Conservation (phyloP, 2,329 filamentous ascomycete genomes). For the Sclerotinia minor region DNA sequence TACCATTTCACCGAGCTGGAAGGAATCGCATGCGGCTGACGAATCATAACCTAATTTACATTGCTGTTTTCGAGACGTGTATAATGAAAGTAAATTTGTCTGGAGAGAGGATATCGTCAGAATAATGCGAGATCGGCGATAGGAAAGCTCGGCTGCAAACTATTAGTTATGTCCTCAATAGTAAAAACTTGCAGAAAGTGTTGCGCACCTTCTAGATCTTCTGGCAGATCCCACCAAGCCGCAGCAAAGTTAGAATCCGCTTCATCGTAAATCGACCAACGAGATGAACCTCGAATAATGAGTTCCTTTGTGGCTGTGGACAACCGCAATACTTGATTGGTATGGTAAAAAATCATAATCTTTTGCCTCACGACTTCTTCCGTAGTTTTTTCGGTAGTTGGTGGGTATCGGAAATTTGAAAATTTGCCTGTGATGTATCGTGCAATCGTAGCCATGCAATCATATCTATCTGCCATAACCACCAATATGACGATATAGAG, state of each 20-base stretch:
- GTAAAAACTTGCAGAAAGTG: background rate
- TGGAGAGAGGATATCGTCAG: slow-evolving; percentile 70
- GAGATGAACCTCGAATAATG: slow-evolving; percentile 63
- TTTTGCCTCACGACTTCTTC: slow-evolving; percentile 71
- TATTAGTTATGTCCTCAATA: slow-evolving; percentile 24
- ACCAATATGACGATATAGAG: slow-evolving; percentile 65
- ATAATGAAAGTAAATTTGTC: slow-evolving; percentile 65
- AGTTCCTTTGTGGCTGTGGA: slow-evolving; percentile 63
- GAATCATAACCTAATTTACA: slow-evolving; percentile 75
- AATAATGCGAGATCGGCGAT: slow-evolving; percentile 65
- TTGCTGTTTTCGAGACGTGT: slow-evolving; percentile 66
- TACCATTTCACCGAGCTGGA: slow-evolving; percentile 75
- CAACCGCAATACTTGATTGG: slow-evolving; percentile 62
- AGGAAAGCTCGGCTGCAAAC: slow-evolving; percentile 60
- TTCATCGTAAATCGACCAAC: slow-evolving; percentile 39
- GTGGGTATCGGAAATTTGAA: slow-evolving; percentile 56
- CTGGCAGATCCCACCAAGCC: slow-evolving; percentile 73
- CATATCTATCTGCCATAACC: slow-evolving; percentile 72
- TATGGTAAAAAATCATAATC: slow-evolving; percentile 63
- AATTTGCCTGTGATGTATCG: slow-evolving; percentile 51
- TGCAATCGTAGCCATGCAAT: slow-evolving; percentile 58
- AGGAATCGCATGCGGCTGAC: slow-evolving; percentile 71
- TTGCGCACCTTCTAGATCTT: slow-evolving; percentile 61
- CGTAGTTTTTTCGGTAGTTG: slow-evolving; percentile 48
- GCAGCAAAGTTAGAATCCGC: slow-evolving; percentile 43